Conservation (phyloP, 805 yeast species). For the Scheffersomyces stipitis region DNA sequence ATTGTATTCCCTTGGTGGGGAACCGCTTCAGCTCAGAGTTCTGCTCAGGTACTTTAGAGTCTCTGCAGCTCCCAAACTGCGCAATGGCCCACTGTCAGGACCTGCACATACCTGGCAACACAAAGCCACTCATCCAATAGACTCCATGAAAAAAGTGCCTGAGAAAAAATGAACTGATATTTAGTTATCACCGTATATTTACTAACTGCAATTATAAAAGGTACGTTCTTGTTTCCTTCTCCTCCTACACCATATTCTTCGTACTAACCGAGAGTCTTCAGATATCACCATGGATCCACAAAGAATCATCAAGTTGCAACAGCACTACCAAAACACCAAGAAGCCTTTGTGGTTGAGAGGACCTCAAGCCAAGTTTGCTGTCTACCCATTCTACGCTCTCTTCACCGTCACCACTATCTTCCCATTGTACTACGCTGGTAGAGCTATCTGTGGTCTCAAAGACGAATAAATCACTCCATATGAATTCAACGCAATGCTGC, state of each 20-base stretch:
- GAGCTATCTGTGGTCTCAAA: slow-evolving; percentile 72
- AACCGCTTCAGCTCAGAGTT: no score
- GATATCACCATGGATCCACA: slow-evolving; percentile 44
- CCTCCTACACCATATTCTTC: no score
- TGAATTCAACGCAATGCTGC: no score
- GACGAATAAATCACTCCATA: no score
- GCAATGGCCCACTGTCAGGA: no score
- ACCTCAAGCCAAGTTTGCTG: slow-evolving; percentile 55
- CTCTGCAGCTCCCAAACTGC: no score
- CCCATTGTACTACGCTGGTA: slow-evolving; percentile 67
- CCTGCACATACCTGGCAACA: neutral
- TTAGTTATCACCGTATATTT: neutral
- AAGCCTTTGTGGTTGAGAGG: slow-evolving; percentile 48
- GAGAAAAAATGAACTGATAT: slow-evolving; percentile 12
- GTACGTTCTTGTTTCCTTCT: no score
- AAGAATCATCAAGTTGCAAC: slow-evolving; percentile 47
- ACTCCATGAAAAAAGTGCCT: slow-evolving; percentile 5
- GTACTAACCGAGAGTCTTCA: no score
- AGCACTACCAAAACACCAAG: slow-evolving; percentile 43
- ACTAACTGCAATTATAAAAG: no score
- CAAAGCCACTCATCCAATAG: slow-evolving; percentile 9
- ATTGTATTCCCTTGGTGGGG: no score
- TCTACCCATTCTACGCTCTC: slow-evolving; percentile 77
- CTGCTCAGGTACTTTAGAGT: no score
- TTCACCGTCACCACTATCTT: slow-evolving; percentile 65